Conservation (phyloP, 805 yeast genomes). For the Ogataea pignaliae region DNA sequence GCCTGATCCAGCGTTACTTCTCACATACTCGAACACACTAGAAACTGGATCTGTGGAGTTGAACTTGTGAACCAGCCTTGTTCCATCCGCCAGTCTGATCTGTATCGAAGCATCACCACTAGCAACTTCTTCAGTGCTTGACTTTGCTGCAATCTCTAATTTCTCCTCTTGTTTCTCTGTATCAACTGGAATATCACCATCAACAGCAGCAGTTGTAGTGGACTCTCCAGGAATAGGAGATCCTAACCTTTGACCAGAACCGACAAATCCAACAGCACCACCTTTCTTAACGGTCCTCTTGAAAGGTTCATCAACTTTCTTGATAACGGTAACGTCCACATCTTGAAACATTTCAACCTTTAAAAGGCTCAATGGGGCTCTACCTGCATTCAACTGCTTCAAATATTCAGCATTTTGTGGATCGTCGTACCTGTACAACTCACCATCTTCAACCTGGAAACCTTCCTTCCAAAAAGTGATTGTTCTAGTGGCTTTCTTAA, state of each 20-base stretch:
- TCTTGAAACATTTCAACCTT: slow-evolving; percentile 87
- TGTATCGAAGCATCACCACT: slow-evolving; percentile 68
- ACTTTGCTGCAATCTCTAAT: too few relatives aligned
- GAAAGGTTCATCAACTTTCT: slow-evolving; percentile 78
- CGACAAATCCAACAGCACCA: slow-evolving; percentile 58
- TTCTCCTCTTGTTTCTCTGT: slow-evolving; percentile 6
- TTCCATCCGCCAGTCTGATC: slow-evolving; percentile 80
- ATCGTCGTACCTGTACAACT: slow-evolving; percentile 82
- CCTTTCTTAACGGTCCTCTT: slow-evolving; percentile 42
- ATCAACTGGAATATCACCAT: slow-evolving; percentile 10
- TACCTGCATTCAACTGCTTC: slow-evolving; percentile 77
- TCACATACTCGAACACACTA: slow-evolving; percentile 65
- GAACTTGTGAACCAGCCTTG: slow-evolving; percentile 60
- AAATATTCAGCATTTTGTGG: slow-evolving; percentile 79
- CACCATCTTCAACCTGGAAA: slow-evolving; percentile 91
- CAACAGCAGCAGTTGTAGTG: slow-evolving; percentile 3
- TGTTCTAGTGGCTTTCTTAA: slow-evolving; percentile 60
- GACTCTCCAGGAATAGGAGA: slow-evolving; percentile 80
- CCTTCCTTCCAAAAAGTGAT: slow-evolving; percentile 97
- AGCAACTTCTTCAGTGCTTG: too few relatives aligned
- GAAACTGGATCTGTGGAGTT: slow-evolving; percentile 61
- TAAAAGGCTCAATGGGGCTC: slow-evolving; percentile 82
- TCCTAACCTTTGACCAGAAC: slow-evolving; percentile 82
- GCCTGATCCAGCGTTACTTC: slow-evolving; percentile 36
- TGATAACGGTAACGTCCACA: slow-evolving; percentile 84